Conservation (phyloP, 768 basidiomycete species). For the Exidia glandulosa region DNA sequence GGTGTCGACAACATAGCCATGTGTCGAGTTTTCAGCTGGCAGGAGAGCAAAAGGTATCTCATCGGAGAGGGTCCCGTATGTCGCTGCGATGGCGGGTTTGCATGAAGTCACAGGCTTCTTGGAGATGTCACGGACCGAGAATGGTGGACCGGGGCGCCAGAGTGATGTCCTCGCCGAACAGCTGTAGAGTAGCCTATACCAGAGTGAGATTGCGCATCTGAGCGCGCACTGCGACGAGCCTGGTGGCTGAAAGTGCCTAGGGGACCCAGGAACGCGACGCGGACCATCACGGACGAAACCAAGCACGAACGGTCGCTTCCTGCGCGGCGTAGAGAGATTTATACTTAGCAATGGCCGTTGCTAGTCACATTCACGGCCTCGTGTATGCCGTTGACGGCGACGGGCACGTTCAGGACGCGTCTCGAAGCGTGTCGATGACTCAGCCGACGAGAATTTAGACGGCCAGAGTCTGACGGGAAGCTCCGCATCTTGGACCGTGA, state of each 20-base stretch:
- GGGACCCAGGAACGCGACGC: slow-evolving; percentile 52
- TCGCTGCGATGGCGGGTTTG: slow-evolving; percentile 30
- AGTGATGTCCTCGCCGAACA: background rate
- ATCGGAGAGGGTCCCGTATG: slow-evolving; percentile 40
- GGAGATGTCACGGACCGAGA: background rate
- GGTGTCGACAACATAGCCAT: slow-evolving; percentile 63
- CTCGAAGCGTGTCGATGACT: no score
- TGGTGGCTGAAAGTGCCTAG: slow-evolving; percentile 65
- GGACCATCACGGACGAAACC: no score
- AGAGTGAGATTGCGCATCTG: background rate
- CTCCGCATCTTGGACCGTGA: background rate
- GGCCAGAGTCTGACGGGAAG: background rate
- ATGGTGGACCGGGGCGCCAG: background rate
- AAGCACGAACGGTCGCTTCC: no score
- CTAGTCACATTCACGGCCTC: no score
- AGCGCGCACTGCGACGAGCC: slow-evolving; percentile 16
- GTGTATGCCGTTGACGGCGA: background rate
- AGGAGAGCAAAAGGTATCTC: slow-evolving; percentile 46
- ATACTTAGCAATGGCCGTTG: no score
- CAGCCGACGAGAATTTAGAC: no score
- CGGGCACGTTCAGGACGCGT: no score
- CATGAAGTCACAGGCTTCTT: background rate
- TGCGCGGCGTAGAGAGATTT: no score
- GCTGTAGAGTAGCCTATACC: slow-evolving; percentile 1
- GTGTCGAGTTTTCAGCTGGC: slow-evolving; percentile 72